Conservation (phyloP, 2,329 filamentous ascomycete species). For the Fusarium concolor region DNA sequence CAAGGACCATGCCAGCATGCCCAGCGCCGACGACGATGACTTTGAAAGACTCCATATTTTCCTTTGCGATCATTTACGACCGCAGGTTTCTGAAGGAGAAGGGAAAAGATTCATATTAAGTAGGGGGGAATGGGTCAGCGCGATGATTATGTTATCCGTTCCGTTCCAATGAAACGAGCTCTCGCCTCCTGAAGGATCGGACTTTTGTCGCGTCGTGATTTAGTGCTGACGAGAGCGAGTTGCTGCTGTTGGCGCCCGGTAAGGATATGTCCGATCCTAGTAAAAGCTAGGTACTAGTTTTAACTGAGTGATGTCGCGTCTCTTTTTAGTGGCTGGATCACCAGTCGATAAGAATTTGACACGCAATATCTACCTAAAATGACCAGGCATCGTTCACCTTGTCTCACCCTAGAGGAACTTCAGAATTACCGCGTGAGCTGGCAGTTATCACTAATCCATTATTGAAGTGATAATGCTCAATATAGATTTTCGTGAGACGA, state of each 20-base stretch:
- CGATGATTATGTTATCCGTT: not conserved
- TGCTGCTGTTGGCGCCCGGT: too few relatives aligned
- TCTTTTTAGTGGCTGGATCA: too few relatives aligned
- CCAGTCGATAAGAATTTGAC: rapidly evolving
- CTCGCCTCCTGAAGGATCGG: not conserved
- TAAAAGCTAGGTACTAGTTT: rapidly evolving
- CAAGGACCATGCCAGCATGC: slow-evolving; percentile 17
- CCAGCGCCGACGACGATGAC: slow-evolving; percentile 26
- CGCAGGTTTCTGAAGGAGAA: rapidly evolving
- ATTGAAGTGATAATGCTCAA: not conserved
- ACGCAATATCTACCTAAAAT: rapidly evolving
- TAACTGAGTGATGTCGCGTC: rapidly evolving
- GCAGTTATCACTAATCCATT: not conserved
- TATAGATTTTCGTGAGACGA: too few relatives aligned
- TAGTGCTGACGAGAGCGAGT: slow-evolving; percentile 2
- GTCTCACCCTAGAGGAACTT: too few relatives aligned
- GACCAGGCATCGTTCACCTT: too few relatives aligned
- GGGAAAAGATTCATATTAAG: not conserved
- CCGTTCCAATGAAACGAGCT: not conserved
- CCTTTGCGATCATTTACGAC: not conserved
- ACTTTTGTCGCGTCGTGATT: not conserved
- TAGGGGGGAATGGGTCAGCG: not conserved
- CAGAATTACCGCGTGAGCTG: too few relatives aligned
- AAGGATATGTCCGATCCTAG: not conserved
- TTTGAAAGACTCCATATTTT: slow-evolving; percentile 19